These are phyloP conservation scores for Fusarium sp. DNA, from an alignment of 2,329 filamentous ascomycete genomes.

Conservation along the genomic window DNA sequence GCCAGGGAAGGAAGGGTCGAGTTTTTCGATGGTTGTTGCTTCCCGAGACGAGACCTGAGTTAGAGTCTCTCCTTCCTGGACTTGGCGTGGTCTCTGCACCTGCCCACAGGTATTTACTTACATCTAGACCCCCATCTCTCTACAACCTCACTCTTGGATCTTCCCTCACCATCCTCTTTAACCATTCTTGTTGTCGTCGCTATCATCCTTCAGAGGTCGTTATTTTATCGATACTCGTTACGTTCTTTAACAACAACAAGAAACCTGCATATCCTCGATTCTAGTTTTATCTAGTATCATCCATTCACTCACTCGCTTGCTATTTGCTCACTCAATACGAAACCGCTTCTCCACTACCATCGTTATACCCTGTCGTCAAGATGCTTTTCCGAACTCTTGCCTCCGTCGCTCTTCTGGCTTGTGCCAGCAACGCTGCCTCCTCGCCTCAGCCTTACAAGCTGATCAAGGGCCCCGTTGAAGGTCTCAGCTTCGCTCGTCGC, in stretches of 20 bases:
- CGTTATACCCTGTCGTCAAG: conserved; percentile 43
- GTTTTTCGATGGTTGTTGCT: conserved; percentile 17
- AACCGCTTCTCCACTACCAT: conserved; percentile 34
- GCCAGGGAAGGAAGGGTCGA: conserved; percentile 23
- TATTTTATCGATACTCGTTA: conserved; percentile 43
- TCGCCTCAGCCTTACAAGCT: conserved; percentile 53
- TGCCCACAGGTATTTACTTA: conserved; percentile 27
- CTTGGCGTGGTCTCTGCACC: conserved; percentile 9
- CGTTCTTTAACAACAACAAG: conserved; percentile 41
- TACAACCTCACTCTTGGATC: conserved; percentile 21
- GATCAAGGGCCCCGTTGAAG: conserved; percentile 52
- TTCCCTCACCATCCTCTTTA: conserved; percentile 25
- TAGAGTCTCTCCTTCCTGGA: conserved; percentile 29
- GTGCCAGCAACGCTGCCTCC: conserved; percentile 49
- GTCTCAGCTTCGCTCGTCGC: conserved; percentile 58
- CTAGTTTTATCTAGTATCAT: conserved; percentile 32
- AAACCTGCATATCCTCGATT: conserved; percentile 18
- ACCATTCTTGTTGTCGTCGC: conserved; percentile 27
- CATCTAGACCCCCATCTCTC: conserved; percentile 26
- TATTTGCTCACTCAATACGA: conserved; percentile 13
- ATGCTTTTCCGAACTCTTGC: conserved; percentile 53
- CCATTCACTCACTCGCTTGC: conserved; percentile 22
- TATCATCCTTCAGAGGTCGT: conserved; percentile 38
- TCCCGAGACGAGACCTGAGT: conserved; percentile 16
- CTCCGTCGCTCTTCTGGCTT: conserved; percentile 52